phyloP scores from a whole-genome alignment of 257 asterid species.

The Penstemon eatonii region DNA sequence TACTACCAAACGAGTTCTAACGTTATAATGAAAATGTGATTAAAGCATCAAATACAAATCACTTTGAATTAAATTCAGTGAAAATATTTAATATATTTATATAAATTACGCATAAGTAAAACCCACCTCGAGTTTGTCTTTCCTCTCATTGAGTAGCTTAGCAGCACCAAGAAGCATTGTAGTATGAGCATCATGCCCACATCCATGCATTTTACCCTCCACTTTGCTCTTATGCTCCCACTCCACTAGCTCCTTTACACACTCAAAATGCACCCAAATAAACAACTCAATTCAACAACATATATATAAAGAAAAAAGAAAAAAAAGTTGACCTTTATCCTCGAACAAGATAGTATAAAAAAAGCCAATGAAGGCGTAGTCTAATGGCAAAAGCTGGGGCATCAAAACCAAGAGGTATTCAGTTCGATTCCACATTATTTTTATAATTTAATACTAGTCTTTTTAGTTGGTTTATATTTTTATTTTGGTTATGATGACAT shows the following conservation, averaged over 20 bases:
- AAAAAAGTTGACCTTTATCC: too few relatives aligned
- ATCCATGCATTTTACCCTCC: constrained; percentile 84
- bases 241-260: constrained; percentile 67
- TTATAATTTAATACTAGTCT: too few relatives aligned
- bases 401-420: too few relatives aligned
- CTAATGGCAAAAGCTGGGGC: too few relatives aligned
- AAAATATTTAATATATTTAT: constrained; percentile 4
- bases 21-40: neutral
- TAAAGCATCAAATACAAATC: constrained; percentile 13
- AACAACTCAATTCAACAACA: neutral
- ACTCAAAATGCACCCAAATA: constrained; percentile 9
- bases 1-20: neutral
- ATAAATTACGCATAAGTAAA: constrained; percentile 4
- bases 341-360: too few relatives aligned
- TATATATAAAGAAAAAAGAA: neutral
- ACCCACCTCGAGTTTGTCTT: constrained; percentile 64
- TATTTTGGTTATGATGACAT: too few relatives aligned
- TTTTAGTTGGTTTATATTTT: too few relatives aligned
- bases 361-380: too few relatives aligned
- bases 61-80: neutral
- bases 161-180: constrained; percentile 96
- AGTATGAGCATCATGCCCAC: constrained; percentile 96
- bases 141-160: constrained; percentile 66
- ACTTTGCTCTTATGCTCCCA: constrained; percentile 93
- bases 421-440: too few relatives aligned